Conservation (phyloP, 1,284 basidiomycete species). For the Heterobasidion occidentale region DNA sequence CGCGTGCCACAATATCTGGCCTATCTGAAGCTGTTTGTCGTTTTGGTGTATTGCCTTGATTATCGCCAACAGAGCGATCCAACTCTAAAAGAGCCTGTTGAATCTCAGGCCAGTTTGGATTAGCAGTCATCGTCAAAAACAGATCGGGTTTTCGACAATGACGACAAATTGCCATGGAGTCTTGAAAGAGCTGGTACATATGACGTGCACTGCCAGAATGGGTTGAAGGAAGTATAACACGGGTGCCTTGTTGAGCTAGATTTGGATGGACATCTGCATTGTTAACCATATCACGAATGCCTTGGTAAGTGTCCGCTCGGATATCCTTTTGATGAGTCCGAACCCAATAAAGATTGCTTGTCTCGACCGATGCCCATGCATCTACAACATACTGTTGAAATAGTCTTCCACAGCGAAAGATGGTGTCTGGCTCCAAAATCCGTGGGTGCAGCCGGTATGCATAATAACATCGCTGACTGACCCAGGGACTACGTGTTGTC, state of each 20-base stretch:
- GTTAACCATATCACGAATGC: slow-evolving; percentile 26
- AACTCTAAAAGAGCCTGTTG: too few species aligned
- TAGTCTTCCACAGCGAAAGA: slow-evolving; percentile 26
- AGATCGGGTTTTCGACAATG: too few species aligned
- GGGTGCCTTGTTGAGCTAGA: slow-evolving; percentile 13
- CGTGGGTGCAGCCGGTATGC: slow-evolving; percentile 25
- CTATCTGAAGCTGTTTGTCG: too few species aligned
- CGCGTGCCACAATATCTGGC: too few species aligned
- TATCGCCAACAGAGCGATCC: too few species aligned
- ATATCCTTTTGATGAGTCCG: slow-evolving; percentile 22
- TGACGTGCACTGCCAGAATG: too few species aligned
- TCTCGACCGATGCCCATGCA: slow-evolving; percentile 22
- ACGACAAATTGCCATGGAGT: too few species aligned
- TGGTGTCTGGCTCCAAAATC: slow-evolving; percentile 15
- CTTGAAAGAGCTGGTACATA: too few species aligned
- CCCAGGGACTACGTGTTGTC: slow-evolving; percentile 19
- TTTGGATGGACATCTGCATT: neutral
- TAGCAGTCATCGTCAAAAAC: too few species aligned
- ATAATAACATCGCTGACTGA: too few species aligned
- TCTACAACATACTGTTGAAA: slow-evolving; percentile 33
- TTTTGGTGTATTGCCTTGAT: too few species aligned
- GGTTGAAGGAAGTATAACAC: slow-evolving; percentile 33
- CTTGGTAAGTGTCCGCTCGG: slow-evolving; percentile 27
- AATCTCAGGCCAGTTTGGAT: too few species aligned
- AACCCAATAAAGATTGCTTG: slow-evolving; percentile 19